Percentiles rank a stretch among this genome's conserved stretches.
Conservation (phyloP, 345 rosid genomes). For the Moringa oleifera region DNA sequence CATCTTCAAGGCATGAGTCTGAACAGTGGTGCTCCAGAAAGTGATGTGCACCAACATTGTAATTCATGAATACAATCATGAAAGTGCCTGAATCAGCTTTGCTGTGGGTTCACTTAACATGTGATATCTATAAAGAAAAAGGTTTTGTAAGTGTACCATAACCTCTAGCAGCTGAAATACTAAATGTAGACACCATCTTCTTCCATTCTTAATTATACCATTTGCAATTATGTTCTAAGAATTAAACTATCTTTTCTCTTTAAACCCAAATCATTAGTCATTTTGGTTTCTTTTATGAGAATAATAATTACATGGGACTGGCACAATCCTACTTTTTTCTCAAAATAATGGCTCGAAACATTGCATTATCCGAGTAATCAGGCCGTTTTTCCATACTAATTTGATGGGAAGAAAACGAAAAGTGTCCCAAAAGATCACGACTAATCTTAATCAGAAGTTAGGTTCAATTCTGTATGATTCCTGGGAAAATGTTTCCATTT, state of each 20-base stretch:
- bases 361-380: no score
- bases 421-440: no score
- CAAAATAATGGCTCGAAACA: no score
- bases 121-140: background rate
- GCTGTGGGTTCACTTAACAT: conserved; percentile 29
- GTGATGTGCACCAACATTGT: conserved; percentile 21
- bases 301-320: no score
- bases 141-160: background rate
- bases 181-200: background rate
- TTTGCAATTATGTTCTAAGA: conserved; percentile 17
- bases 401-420: no score
- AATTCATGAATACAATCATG: conserved; percentile 23
- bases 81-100: conserved; percentile 4
- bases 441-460: no score
- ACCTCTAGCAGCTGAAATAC: background rate
- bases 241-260: conserved; percentile 3
- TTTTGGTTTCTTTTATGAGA: background rate
- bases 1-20: conserved; percentile 29
- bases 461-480: no score
- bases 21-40: conserved; percentile 28
- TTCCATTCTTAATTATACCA: background rate
- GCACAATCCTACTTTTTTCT: no score
- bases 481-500: no score
- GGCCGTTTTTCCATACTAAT: no score
- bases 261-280: background rate